Evolutionary conservation across 2,329 filamentous ascomycete genomes (phyloP), one percentile per base, ranked within the genome.

Genomic region (Aureobasidium sp.): DNA sequence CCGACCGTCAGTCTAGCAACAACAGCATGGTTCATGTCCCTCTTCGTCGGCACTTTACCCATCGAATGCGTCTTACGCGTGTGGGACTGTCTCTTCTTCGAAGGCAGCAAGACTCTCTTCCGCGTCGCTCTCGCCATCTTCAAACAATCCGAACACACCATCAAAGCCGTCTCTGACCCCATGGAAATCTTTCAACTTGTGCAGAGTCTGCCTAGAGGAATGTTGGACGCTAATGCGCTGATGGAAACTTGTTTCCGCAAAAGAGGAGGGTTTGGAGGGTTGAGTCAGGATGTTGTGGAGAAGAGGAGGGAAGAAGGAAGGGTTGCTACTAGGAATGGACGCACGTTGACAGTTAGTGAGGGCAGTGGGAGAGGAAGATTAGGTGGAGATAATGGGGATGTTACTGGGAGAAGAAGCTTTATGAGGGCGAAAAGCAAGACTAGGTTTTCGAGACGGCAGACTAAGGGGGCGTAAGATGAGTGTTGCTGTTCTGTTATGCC

Each of bases 141-240:
- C 82, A 96, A 96, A 75, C 80, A 88, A 1, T 91, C 90, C 66
- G 91, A 97, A 76, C 72, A 78, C 6, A 87, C 94, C 67, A 94
- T 97, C 69, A 85, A 87, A 68, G 84, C 84, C 9, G 87, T 96
- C 12, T 82, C 80, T 17, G 92, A 96, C 70, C 90, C 91, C 0
- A 95, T 96, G 87, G 93, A 97, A 77, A 91, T 97, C 69, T 97
- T 97, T 74, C 91, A 95, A 71, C 87, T 96, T 3, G 91, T 97
- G 32, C 93, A 97, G 77, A 87, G 87, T 1, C 85, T 96, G 34
- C 93, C 93, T 0, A 83, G 93, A 59, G 84, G 83, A 60, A 82
- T 96, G 69, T 75, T 97, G 23, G 91, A 97, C 73, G 88, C 88
- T 61, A 96, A 95, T 68, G 78, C 78, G 2, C 78, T 97, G 15